Evolutionary conservation across 768 basidiomycete genomes (phyloP).

Genomic region (Termitomyces sp.): DNA sequence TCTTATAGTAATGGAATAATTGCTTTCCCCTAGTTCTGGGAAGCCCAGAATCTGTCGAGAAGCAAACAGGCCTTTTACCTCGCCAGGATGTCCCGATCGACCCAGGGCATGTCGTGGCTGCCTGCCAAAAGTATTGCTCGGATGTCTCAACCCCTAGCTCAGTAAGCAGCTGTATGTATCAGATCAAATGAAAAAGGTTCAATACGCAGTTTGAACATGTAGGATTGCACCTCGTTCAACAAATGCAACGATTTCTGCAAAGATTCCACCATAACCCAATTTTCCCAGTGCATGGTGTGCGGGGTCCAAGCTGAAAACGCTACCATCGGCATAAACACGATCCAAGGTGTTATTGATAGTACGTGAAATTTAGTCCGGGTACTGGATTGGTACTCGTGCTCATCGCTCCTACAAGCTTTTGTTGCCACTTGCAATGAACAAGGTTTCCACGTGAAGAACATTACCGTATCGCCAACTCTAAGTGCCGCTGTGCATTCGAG

Average conservation of each 20-base stretch:
- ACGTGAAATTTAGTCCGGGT: not conserved
- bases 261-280: not conserved
- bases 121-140: not conserved
- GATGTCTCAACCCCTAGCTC: not conserved
- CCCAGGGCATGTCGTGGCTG: not conserved
- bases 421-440: not conserved
- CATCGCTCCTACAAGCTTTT: not conserved
- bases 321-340: not conserved
- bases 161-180: not conserved
- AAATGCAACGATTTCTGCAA: not conserved
- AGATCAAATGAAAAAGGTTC: not conserved
- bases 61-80: not conserved
- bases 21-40: not conserved
- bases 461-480: not conserved
- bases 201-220: not conserved
- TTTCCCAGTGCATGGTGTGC: not conserved
- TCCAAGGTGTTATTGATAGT: not conserved
- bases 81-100: not conserved
- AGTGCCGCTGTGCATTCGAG: not conserved
- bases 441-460: not conserved
- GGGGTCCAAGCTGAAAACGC: not conserved
- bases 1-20: not conserved
- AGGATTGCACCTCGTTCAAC: not conserved
- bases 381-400: not conserved
- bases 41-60: not conserved